Evolutionary conservation across 441 rosid species (phyloP).

Genomic region (Hura crepitans): DNA sequence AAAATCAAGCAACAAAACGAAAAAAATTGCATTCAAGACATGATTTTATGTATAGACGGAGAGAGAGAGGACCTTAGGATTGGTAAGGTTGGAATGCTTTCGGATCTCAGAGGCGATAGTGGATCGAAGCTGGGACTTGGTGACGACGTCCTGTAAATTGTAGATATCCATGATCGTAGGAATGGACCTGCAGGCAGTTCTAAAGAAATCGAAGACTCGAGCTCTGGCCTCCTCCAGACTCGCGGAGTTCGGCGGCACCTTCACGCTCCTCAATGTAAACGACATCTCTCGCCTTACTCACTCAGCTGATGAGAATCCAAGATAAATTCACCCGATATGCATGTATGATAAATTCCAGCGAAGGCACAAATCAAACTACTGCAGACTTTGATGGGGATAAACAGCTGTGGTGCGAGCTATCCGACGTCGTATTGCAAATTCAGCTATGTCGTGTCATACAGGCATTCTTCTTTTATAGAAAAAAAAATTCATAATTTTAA

Average conservation of each 20-base stretch:
- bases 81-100: constrained; percentile 59
- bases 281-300: constrained; percentile 35
- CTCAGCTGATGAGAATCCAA: neutral
- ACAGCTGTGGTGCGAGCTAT: neutral
- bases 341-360: neutral
- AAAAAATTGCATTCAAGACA: neutral
- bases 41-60: neutral
- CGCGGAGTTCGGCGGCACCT: constrained; percentile 81
- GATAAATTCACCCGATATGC: neutral
- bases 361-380: neutral
- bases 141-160: constrained; percentile 76
- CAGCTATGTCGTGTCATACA: too few species aligned
- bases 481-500: neutral
- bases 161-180: constrained; percentile 80
- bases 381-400: neutral
- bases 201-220: constrained; percentile 79
- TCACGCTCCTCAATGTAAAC: constrained; percentile 53
- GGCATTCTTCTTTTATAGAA: neutral
- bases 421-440: neutral
- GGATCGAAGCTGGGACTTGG: constrained; percentile 72
- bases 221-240: constrained; percentile 73
- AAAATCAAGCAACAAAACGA: constrained; percentile 3
- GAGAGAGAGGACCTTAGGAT: constrained; percentile 59
- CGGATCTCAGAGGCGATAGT: constrained; percentile 81
- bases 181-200: constrained; percentile 71